Base-by-base conservation (phyloP, 78 protist species). In the Cavenderia fasciculata region DNA sequence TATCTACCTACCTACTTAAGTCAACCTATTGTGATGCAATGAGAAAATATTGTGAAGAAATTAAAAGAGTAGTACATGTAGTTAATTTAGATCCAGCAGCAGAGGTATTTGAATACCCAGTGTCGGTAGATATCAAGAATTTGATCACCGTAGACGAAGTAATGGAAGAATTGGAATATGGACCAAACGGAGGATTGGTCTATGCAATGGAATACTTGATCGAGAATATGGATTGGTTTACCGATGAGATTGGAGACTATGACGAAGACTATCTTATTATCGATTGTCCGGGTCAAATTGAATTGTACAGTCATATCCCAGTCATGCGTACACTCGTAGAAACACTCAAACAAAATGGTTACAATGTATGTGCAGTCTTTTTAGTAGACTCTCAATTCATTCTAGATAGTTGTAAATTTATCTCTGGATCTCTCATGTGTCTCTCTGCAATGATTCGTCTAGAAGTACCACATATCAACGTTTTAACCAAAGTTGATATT, bases 81-180 rank as follows among this genome's bases (percentile, higher is more conserved):
- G 78, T 98, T 49, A 99, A 99, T 87, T 87, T 99, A 19, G 99
- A 99, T 51, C 99, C 99, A 1, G 99, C 99, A 2, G 99, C 99
- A 27, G 99, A 97, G 47, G 71, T 65, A 19, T 92, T 98, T 34
- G 59, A 73, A 33, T 98, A 98, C 66, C 79, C 91, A 36, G 93
- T 86, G 31, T 61, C 79, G 27, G 52, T 74, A 4, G 99, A 99
- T 65, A 90, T 99, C 1, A 92, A 99, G 41, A 98, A 99, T 40
- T 86, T 98, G 19, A 87, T 99, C 34, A 41, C 93, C 2, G 89
- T 96, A 0, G 96, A 85, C 8, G 99, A 99, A 2, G 99, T 94
- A 16, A 93, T 97, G 95, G 98, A 97, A 27, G 99, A 84, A 74
- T 52, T 96, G n/a, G 43, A 72, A 19, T 87, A 79, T 12, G 99